A percentile compares a stretch with the other conserved stretches of the same genome.
Conservation (phyloP, 495 filamentous ascomycete genomes). For the Penicillium chermesinum region DNA sequence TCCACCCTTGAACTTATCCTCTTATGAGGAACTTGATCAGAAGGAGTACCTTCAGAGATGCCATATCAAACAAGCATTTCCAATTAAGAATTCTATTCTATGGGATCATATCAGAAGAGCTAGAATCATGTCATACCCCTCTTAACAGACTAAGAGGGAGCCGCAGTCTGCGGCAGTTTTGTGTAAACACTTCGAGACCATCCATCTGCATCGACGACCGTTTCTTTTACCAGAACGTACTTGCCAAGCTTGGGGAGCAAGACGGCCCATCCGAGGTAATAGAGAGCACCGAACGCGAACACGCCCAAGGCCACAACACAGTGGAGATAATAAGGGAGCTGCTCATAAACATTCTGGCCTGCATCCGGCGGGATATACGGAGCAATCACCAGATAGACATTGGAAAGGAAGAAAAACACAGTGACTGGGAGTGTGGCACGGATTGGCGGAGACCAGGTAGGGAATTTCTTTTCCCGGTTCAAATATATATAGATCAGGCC, state of each 20-base stretch:
- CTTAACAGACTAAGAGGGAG: neutral
- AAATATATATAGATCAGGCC: slow-evolving; percentile 55
- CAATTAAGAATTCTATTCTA: neutral
- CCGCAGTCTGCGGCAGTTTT: slow-evolving; percentile 18
- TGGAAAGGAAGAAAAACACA: slow-evolving; percentile 51
- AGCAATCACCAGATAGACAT: slow-evolving; percentile 55
- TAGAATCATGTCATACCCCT: neutral
- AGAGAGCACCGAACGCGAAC: slow-evolving; percentile 50
- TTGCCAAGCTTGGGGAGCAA: slow-evolving; percentile 45
- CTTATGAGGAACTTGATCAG: too few relatives aligned
- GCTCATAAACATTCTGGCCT: slow-evolving; percentile 54
- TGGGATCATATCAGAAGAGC: neutral
- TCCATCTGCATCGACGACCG: slow-evolving; percentile 54
- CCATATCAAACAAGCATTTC: neutral
- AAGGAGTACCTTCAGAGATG: neutral
- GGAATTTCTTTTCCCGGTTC: slow-evolving; percentile 36
- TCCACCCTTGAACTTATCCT: too few relatives aligned
- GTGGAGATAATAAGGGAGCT: slow-evolving; percentile 63
- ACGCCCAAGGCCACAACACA: slow-evolving; percentile 52
- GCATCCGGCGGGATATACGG: slow-evolving; percentile 60
- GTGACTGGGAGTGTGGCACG: slow-evolving; percentile 40
- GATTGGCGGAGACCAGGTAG: slow-evolving; percentile 32
- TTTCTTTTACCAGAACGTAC: slow-evolving; percentile 57
- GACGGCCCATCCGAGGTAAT: slow-evolving; percentile 55
- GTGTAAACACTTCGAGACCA: slow-evolving; percentile 40